These are phyloP conservation scores for Ziziphus jujuba DNA, from an alignment of 306 rosid species.

Conservation along the genomic window DNA sequence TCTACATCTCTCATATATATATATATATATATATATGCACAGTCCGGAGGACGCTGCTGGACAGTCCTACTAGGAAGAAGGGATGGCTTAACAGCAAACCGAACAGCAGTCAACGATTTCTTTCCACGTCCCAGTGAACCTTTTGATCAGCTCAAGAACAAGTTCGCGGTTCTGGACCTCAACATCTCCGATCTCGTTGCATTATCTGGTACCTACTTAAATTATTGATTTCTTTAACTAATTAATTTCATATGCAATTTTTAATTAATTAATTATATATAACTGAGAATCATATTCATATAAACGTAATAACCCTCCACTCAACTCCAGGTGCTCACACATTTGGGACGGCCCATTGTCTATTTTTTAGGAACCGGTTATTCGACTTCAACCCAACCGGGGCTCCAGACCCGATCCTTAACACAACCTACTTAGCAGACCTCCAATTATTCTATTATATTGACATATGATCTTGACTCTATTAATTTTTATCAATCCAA, in stretches of 20 bases:
- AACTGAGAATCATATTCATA: too few relatives aligned
- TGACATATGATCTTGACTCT: too few relatives aligned
- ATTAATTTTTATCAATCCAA: too few relatives aligned
- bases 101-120: conserved; percentile 22
- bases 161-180: conserved; percentile 27
- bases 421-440: conserved; percentile 9
- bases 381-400: neutral
- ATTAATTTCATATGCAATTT: too few relatives aligned
- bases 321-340: conserved; percentile 29
- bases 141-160: conserved; percentile 11
- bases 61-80: conserved; percentile 49
- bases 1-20: too few relatives aligned
- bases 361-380: neutral
- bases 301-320: too few relatives aligned
- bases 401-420: conserved; percentile 13
- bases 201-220: conserved; percentile 41
- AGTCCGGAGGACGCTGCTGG: conserved; percentile 58
- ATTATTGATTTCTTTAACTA: too few relatives aligned
- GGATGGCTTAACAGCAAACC: conserved; percentile 46
- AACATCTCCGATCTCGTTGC: conserved; percentile 46
- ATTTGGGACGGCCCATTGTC: conserved; percentile 21
- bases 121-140: conserved; percentile 35
- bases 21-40: too few relatives aligned
- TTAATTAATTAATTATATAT: too few relatives aligned
- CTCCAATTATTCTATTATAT: too few relatives aligned